Conservation (phyloP, 768 basidiomycete species). For the Lactifluus hygrophoroides region DNA sequence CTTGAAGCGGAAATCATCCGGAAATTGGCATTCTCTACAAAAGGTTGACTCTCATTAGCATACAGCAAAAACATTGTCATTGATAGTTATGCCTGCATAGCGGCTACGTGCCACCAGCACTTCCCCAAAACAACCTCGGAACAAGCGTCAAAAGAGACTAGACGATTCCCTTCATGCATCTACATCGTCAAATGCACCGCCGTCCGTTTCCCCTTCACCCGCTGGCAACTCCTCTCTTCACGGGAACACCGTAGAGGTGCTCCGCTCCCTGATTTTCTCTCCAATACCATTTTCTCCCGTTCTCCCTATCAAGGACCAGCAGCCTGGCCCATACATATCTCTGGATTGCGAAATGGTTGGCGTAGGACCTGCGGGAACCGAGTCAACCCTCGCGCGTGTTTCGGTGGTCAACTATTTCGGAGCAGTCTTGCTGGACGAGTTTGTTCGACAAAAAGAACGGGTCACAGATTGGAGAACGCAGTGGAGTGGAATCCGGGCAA, state of each 20-base stretch:
- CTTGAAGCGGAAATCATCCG: background rate
- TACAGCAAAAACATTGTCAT: background rate
- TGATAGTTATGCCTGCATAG: conserved; percentile 2
- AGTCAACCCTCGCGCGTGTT: conserved; percentile 83
- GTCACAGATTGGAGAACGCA: conserved; percentile 92
- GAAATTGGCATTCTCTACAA: conserved; percentile 11
- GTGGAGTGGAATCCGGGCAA: conserved; percentile 73
- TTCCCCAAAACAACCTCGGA: background rate
- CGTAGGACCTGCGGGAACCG: conserved; percentile 71
- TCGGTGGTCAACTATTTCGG: conserved; percentile 88
- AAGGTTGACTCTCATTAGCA: conserved; percentile 8
- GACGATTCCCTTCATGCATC: background rate
- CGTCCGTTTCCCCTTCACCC: background rate
- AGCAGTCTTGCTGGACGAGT: conserved; percentile 68
- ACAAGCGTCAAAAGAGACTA: background rate
- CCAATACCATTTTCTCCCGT: conserved; percentile 27
- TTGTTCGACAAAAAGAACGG: conserved; percentile 76
- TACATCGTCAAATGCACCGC: background rate
- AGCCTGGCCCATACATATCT: conserved; percentile 64
- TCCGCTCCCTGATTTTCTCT: conserved; percentile 5
- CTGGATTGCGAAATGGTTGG: conserved; percentile 99
- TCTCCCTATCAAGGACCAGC: conserved; percentile 14
- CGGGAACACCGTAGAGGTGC: background rate
- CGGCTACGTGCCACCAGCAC: background rate
- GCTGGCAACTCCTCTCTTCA: background rate